phyloP scores from a whole-genome alignment of 2,329 filamentous ascomycete genomes.

The Fusarium siculi region DNA sequence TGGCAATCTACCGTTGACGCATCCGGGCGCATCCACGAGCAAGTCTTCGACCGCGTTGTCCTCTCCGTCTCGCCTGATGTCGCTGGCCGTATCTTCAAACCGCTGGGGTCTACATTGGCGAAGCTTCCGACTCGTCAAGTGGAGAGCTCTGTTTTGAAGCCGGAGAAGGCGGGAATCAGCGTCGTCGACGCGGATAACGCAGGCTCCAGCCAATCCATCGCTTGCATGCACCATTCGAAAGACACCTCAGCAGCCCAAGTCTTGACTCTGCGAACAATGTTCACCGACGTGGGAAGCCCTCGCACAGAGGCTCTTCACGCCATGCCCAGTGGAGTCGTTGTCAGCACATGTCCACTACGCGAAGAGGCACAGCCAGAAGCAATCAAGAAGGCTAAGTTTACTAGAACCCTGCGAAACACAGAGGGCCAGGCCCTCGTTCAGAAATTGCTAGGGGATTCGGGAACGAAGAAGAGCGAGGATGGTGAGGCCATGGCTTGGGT shows the following conservation, averaged over 20 bases:
- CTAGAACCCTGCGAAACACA: constrained; percentile 61
- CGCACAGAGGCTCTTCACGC: constrained; percentile 64
- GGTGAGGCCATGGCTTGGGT: constrained; percentile 54
- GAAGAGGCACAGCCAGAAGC: constrained; percentile 50
- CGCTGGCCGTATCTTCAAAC: constrained; percentile 59
- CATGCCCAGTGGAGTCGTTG: constrained; percentile 60
- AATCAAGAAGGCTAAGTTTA: constrained; percentile 61
- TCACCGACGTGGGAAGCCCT: constrained; percentile 39
- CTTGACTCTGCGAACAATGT: constrained; percentile 51
- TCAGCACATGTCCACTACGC: constrained; percentile 63
- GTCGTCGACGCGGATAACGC: constrained; percentile 12
- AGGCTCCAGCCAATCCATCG: neutral
- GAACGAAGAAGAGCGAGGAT: constrained; percentile 10
- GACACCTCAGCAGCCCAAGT: constrained; percentile 44
- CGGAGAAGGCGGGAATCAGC: neutral
- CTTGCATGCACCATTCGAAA: constrained; percentile 45
- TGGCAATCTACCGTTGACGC: constrained; percentile 47
- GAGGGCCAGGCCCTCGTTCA: constrained; percentile 60
- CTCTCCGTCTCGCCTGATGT: constrained; percentile 66
- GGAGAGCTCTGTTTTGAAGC: constrained; percentile 57
- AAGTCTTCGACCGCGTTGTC: constrained; percentile 62
- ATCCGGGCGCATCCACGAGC: constrained; percentile 33
- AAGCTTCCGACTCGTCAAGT: constrained; percentile 61
- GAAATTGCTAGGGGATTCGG: constrained; percentile 52
- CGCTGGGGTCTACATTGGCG: constrained; percentile 51